These are phyloP conservation scores for Colletotrichum sp. DNA, from an alignment of 2,329 filamentous ascomycete genomes.

Conservation along the genomic window DNA sequence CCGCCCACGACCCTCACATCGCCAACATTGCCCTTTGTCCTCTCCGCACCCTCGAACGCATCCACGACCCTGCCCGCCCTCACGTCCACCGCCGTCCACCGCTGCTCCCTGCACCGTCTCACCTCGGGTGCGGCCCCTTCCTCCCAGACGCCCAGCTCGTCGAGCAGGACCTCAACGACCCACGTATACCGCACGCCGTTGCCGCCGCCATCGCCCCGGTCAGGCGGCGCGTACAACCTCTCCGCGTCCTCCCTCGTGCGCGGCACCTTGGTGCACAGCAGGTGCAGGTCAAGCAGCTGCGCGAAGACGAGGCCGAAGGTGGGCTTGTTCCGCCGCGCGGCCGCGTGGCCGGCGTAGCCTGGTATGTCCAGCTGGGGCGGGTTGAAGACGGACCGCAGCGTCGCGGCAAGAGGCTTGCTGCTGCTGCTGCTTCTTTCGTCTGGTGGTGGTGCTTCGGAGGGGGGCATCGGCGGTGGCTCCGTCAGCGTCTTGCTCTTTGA, in stretches of 20 bases:
- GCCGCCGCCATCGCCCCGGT: background rate
- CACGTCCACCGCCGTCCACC: conserved; percentile 56
- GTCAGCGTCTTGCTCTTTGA: background rate
- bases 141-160: conserved; percentile 53
- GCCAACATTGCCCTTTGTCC: conserved; percentile 10
- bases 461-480: background rate
- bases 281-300: conserved; percentile 59
- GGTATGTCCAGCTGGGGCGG: conserved; percentile 29
- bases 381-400: conserved; percentile 56
- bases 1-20: conserved; percentile 33
- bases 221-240: conserved; percentile 25
- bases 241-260: conserved; percentile 44
- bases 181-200: conserved; percentile 36
- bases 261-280: conserved; percentile 54
- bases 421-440: background rate
- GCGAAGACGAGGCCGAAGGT: conserved; percentile 60
- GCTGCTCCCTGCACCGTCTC: conserved; percentile 52
- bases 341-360: conserved; percentile 23
- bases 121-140: conserved; percentile 19
- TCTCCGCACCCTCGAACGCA: conserved; percentile 33
- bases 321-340: conserved; percentile 45
- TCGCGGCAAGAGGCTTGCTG: conserved; percentile 40
- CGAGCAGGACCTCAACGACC: conserved; percentile 56
- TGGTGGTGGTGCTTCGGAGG: background rate
- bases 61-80: conserved; percentile 41